Evolutionary conservation across 106 monocot genomes (phyloP), one percentile per base, ranked within the genome.

Genomic region (Dendrobium nobile): DNA sequence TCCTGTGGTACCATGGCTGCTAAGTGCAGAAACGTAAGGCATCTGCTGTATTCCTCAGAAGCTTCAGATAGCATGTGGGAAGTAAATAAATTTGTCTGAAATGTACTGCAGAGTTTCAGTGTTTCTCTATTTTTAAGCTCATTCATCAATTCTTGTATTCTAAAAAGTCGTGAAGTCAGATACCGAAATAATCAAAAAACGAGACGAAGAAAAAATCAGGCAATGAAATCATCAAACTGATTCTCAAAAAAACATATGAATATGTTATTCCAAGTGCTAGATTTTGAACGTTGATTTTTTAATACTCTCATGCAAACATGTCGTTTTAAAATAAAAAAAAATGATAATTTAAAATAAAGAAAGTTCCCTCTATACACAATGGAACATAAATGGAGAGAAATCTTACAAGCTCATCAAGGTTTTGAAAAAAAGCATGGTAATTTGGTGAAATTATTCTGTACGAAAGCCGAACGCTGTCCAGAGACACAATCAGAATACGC

Each of bases 131-230:
- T 79, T 48, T 78, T 84, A 18, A 86, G 79, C 44, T 89, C 89
- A 61, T 89, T 64, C 84, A 86, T 84, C 82, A 75, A 77, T 22
- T 61, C 20, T n/a, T 61, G 59, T 61, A 61, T 61, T 16, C 19
- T 18, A 22, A 84, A 89, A 47, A 89, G 84, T 43, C 82, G 65
- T 89, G 89, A 58, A 89, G 89, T 89, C 87, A 41, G 40, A 65
- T 5, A 87, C 83, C 87, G 84, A 44, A 64, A 79, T 67, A 15
- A 61, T 18, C 3, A 19, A 51, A 33, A 56, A 54, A 42, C 47
- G 10, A 7, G 47, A 20, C 0, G 48, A n/a, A 24, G 19, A n/a
- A 24, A 10, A 77, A 77, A 9, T 18, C 59, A 61, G 59, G 19
- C 22, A 77, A 13, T 47, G 24, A 47, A 16, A 22, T 77, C 10